Evolutionary conservation across 2,329 filamentous ascomycete species (phyloP).

Genomic region (Fusarium citri): DNA sequence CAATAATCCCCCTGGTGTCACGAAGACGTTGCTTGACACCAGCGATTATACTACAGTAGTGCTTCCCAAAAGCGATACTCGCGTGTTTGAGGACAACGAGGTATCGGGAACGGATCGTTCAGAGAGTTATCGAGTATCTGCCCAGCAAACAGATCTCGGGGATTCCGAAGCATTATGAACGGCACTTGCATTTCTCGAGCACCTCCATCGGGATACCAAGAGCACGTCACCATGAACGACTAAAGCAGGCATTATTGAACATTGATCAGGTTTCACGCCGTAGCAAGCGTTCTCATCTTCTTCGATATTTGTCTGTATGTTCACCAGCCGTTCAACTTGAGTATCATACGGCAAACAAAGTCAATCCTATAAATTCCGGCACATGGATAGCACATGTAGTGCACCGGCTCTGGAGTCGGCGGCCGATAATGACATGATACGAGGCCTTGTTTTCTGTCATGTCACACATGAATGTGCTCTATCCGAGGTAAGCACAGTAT

Average conservation of each 20-base stretch:
- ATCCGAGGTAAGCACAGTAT: constrained; percentile 6
- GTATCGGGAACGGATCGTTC: neutral
- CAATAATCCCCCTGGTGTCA: constrained; percentile 4
- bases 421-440: constrained; percentile 6
- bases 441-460: constrained; percentile 1
- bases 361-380: constrained; percentile 2
- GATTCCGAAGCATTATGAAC: neutral
- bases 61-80: neutral
- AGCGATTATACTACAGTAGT: neutral
- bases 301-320: too few relatives aligned
- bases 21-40: neutral
- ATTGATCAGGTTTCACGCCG: neutral
- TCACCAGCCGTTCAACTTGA: neutral
- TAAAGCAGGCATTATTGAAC: neutral
- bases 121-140: neutral
- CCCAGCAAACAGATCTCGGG: neutral
- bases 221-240: neutral
- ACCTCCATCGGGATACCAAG: neutral
- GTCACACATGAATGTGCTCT: constrained; percentile 15
- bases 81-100: neutral
- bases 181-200: neutral
- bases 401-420: constrained; percentile 29
- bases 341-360: constrained; percentile 9
- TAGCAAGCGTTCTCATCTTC: too few relatives aligned
- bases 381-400: constrained; percentile 8